Conservation (phyloP, 225 moss, liverwort and hornwort genomes). For the Ulota crispa region DNA sequence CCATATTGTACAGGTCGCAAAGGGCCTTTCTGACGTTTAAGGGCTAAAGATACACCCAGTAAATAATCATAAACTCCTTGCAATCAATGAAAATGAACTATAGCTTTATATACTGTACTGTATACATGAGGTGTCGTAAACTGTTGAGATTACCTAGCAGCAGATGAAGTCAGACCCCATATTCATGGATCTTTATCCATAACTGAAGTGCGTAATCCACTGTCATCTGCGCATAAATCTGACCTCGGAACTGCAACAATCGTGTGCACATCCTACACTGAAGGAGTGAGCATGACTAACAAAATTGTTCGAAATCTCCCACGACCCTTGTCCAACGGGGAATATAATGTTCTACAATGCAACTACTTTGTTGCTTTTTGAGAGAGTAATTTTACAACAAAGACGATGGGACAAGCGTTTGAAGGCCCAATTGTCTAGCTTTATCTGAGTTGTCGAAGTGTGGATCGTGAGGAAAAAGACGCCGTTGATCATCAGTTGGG, state of each 20-base stretch:
- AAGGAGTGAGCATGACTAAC: background rate
- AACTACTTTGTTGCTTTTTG: background rate
- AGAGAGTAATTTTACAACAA: conserved; percentile 29
- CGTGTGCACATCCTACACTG: conserved; percentile 12
- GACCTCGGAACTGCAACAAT: conserved; percentile 13
- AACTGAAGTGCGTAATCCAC: background rate
- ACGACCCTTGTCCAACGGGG: background rate
- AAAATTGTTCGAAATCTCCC: conserved; percentile 3
- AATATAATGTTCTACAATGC: conserved; percentile 14
- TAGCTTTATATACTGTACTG: conserved; percentile 24
- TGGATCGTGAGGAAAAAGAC: conserved; percentile 71
- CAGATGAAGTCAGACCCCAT: background rate
- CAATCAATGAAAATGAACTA: background rate
- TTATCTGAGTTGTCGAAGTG: conserved; percentile 63
- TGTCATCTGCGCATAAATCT: conserved; percentile 13
- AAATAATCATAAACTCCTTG: background rate
- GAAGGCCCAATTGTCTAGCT: conserved; percentile 52
- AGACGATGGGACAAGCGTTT: conserved; percentile 53
- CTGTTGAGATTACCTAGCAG: conserved; percentile 12
- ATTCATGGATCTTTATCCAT: conserved; percentile 16
- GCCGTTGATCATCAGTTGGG: conserved; percentile 63
- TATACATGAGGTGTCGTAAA: background rate
- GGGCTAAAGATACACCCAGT: too few species aligned
- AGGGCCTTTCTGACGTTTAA: too few species aligned
- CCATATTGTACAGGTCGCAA: too few species aligned